Evolutionary conservation across 2,329 filamentous ascomycete species (phyloP), one percentile per base, ranked within the genome.

Genomic region (Hypoxylon sp.): DNA sequence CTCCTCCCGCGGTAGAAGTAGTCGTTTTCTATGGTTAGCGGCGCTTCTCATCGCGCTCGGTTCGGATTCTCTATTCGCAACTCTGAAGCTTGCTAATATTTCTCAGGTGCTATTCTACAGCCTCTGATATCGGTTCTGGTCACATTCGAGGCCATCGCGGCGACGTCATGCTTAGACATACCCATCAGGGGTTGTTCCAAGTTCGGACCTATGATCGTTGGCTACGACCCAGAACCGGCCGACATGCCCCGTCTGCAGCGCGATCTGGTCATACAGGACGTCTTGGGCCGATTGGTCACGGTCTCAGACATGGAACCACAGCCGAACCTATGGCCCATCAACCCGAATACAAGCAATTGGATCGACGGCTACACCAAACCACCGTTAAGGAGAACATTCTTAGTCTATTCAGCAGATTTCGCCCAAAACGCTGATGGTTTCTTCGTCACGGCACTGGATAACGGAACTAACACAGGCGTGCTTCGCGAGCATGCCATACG

Each of bases 201-300:
- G n/a, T 55, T 45, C 33, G 45, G 51, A 14, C 51, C 56, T 5
- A 18, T 14, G 20, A 57, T 30, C 9, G 22, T 68, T 5, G 65
- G 56, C 9, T 68, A 40, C 12, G 65, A 62, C 53, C 61, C 65
- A 18, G 65, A 68, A 33, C 65, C 65, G 2, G 65, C 61, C 24
- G 65, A 68, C 32, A 68, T 68, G 65, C 50, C 52, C n/a, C 38
- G n/a, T 28, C 20, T 68, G 3, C 38, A 53, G 49, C 65, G 53
- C 38, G 56, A 65, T 26, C 52, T 68, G 30, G 32, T 68, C 18
- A n/a, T 68, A 18, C 65, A 68, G 49, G 61, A 68, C 44, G 57
- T 68, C 14, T 32, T 68, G 6, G 57, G 65, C 14, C 50, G 38
- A 20, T 26, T 68, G 9, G 57, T 53, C 32, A 65, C 65, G 1